Evolutionary conservation across 306 rosid species (phyloP), one percentile per base, ranked within the genome.

Genomic region (Heteromeles arbutifolia): DNA sequence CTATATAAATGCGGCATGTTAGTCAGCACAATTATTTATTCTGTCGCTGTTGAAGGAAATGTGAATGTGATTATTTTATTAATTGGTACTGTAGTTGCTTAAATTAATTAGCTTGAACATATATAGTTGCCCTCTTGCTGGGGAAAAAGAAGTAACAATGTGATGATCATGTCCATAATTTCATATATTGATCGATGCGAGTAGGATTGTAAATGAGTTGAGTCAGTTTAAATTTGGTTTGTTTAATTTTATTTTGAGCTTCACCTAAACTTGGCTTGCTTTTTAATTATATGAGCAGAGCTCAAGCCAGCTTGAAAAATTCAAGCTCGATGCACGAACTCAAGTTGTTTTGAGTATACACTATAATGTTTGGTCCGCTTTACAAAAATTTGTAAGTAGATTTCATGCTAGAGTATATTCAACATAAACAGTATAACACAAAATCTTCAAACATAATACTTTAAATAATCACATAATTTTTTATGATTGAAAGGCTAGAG

Each of bases 1-100:
- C 78, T 77, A 19, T 71, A 82, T 75, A 65, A 79, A 65, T 78
- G 83, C 57, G 4, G 64, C 69, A 73, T 68, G 74, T 80, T 62
- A 69, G 22, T 69, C 31, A 54, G 26, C 29, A 62, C 59, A 56
- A n/a, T 8, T 28, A 8, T 37, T 67, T 24, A 10, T 12, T 59
- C 39, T 15, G 22, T 37, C 43, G 21, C 34, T 41, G 59, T 13
- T n/a, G n/a, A 43, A 39, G 58, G 29, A 52, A 22, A 56, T 72
- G 63, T 21, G 17, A 31, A 12, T 70, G 14, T 31, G 43, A 64
- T 64, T 64, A 29, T 28, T 18, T 15, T 17, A 21, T 72, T 15
- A 29, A 22, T 34, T 21, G 54, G 21, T 50, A 52, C 59, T 50
- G 41, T 69, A 67, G 76, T 79, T 54, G 56, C 67, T 76, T 81